Percentiles rank a stretch among this genome's conserved stretches.
Conservation (phyloP, 2,329 filamentous ascomycete species). For the Fusarium camptoceras region DNA sequence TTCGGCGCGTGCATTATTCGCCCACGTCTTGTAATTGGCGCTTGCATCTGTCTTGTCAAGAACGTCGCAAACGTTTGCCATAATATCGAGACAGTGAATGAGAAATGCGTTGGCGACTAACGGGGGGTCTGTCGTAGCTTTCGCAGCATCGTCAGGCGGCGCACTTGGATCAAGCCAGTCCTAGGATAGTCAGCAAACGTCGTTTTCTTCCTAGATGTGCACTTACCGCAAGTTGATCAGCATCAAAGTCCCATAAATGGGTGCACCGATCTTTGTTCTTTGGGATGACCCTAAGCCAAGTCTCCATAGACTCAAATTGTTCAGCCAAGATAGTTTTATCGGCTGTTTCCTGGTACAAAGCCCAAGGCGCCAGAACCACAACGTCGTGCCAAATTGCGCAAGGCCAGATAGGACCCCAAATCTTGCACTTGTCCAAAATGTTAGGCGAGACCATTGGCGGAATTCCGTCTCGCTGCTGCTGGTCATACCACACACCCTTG, state of each 20-base stretch:
- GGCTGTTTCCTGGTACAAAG: slow-evolving; percentile 54
- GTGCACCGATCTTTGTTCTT: slow-evolving; percentile 50
- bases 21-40: slow-evolving; percentile 24
- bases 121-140: slow-evolving; percentile 54
- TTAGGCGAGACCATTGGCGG: slow-evolving; percentile 43
- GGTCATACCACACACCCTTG: slow-evolving; percentile 23
- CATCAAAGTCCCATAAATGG: slow-evolving; percentile 54
- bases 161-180: slow-evolving; percentile 64
- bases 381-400: slow-evolving; percentile 59
- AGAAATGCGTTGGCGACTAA: slow-evolving; percentile 62
- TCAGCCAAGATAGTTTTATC: slow-evolving; percentile 53
- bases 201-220: fast-evolving
- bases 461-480: slow-evolving; percentile 29
- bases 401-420: slow-evolving; percentile 42
- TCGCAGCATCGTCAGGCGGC: slow-evolving; percentile 54
- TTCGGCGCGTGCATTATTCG: slow-evolving; percentile 24
- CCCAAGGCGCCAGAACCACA: slow-evolving; percentile 56
- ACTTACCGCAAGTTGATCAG: slow-evolving; percentile 40
- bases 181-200: slow-evolving; percentile 42
- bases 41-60: slow-evolving; percentile 46
- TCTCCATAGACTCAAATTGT: slow-evolving; percentile 55
- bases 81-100: slow-evolving; percentile 55
- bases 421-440: slow-evolving; percentile 11
- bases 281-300: slow-evolving; percentile 53
- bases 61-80: slow-evolving; percentile 50